Percentiles rank a stretch among this genome's conserved stretches.
These are phyloP conservation scores for Colletotrichum theobromicola DNA, from an alignment of 2,329 filamentous ascomycete genomes.

Conservation along the genomic window DNA sequence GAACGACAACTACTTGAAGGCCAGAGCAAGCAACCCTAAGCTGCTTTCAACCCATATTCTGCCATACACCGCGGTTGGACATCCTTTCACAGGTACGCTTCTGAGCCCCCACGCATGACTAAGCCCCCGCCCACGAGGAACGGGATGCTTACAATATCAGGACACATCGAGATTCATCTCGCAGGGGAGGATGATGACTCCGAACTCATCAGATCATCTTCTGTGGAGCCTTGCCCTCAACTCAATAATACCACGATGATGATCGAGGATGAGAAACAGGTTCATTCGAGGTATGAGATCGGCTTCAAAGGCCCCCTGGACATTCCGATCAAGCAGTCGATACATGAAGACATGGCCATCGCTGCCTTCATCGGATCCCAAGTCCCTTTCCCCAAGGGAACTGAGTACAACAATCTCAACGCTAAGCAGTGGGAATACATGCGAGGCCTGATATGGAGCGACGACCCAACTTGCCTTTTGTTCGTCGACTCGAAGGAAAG, in stretches of 20 bases:
- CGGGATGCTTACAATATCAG: no score
- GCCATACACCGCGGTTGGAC: no score
- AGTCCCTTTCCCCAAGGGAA: not conserved
- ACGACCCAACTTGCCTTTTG: not conserved
- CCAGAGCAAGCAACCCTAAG: no score
- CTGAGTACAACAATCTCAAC: not conserved
- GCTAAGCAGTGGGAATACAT: not conserved
- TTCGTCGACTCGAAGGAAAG: not conserved
- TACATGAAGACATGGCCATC: not conserved
- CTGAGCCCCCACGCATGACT: no score
- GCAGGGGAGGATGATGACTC: no score
- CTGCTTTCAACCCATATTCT: no score
- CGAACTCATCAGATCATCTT: no score
- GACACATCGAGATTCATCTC: no score
- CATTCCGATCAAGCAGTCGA: not conserved
- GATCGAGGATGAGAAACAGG: not conserved
- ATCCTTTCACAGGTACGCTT: no score
- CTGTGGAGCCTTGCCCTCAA: not conserved
- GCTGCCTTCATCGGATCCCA: not conserved
- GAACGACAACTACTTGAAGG: no score
- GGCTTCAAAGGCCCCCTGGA: no score
- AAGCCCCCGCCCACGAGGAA: no score
- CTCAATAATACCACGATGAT: not conserved
- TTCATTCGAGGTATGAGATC: not conserved
- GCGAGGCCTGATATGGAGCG: not conserved